These are phyloP conservation scores for Hansenula sp. DNA, from an alignment of 1,139 yeast species.

Conservation along the genomic window DNA sequence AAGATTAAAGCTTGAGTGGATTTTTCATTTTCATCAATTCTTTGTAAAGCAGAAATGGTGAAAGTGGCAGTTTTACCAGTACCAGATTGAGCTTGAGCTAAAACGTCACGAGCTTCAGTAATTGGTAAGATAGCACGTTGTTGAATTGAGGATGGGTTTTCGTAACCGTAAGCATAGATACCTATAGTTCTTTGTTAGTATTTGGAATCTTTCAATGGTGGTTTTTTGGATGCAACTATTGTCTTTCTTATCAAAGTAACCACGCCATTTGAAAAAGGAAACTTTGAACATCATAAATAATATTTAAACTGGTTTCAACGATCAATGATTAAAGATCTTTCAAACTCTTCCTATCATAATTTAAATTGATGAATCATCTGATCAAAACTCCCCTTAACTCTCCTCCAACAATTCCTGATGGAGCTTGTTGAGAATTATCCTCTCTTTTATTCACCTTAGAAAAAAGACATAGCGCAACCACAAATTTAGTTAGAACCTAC, in stretches of 20 bases:
- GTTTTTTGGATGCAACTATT: too few relatives aligned
- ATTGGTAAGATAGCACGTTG: conserved; percentile 97
- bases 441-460: background rate
- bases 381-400: background rate
- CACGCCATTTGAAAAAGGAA: background rate
- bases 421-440: background rate
- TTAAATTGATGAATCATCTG: conserved; percentile 1
- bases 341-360: conserved; percentile 3
- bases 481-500: conserved; percentile 26
- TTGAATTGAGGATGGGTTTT: conserved; percentile 96
- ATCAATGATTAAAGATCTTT: background rate
- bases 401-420: too few relatives aligned
- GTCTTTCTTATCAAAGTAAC: too few relatives aligned
- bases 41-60: conserved; percentile 94
- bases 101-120: conserved; percentile 93
- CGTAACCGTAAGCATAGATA: conserved; percentile 97
- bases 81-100: conserved; percentile 99
- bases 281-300: background rate
- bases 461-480: conserved; percentile 1
- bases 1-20: conserved; percentile 91
- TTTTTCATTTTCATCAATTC: conserved; percentile 67
- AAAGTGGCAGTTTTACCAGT: conserved; percentile 99
- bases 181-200: conserved; percentile 29
- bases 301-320: conserved; percentile 1
- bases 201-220: background rate